phyloP scores from a whole-genome alignment of 495 filamentous ascomycete species.

The Sporormia fimetaria region DNA sequence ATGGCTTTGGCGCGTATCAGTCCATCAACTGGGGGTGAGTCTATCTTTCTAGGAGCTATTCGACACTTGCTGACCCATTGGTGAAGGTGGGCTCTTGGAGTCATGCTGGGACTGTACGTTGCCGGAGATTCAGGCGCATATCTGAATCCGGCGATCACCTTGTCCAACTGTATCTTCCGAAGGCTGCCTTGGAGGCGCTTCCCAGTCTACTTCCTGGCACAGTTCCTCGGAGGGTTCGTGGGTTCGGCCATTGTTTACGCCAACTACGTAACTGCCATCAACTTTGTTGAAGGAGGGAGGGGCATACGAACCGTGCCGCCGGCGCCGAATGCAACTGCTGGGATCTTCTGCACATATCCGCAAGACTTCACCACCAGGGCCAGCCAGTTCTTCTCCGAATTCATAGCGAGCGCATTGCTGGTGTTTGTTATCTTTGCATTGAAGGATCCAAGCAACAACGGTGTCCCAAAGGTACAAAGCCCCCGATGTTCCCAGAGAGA shows the following conservation, averaged over 20 bases:
- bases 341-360: slow-evolving; percentile 57
- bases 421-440: slow-evolving; percentile 60
- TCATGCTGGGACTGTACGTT: slow-evolving; percentile 57
- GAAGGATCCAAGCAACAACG: slow-evolving; percentile 42
- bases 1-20: slow-evolving; percentile 45
- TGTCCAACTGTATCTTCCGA: slow-evolving; percentile 51
- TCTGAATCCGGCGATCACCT: slow-evolving; percentile 56
- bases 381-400: slow-evolving; percentile 53
- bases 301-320: slow-evolving; percentile 47
- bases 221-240: slow-evolving; percentile 31
- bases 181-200: slow-evolving; percentile 47
- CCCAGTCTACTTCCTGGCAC: slow-evolving; percentile 30
- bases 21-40: slow-evolving; percentile 51
- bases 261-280: slow-evolving; percentile 38
- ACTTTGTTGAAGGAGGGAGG: slow-evolving; percentile 44
- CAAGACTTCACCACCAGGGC: slow-evolving; percentile 48
- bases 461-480: slow-evolving; percentile 18
- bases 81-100: slow-evolving; percentile 39
- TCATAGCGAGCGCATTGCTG: slow-evolving; percentile 47
- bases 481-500: slow-evolving; percentile 24
- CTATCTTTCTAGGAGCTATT: not conserved
- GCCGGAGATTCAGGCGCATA: slow-evolving; percentile 49
- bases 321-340: slow-evolving; percentile 45
- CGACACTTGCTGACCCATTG: not conserved
- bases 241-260: slow-evolving; percentile 30